phyloP scores from a whole-genome alignment of 2,329 filamentous ascomycete species.

The Knufia fluminis region DNA sequence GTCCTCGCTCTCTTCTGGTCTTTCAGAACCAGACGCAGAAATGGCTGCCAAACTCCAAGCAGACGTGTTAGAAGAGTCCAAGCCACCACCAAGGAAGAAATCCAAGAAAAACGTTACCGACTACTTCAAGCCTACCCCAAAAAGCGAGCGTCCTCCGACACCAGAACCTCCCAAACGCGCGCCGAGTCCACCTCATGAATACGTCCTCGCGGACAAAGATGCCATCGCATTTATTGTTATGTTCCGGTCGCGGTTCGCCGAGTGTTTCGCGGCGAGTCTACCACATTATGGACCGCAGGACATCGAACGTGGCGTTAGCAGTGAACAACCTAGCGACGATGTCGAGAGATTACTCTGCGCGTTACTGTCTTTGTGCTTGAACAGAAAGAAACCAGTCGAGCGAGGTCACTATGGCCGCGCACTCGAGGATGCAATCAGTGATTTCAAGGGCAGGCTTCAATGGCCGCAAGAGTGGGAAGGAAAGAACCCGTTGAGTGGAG shows the following conservation, averaged over 20 bases:
- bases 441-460: constrained; percentile 75
- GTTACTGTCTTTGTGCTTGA: constrained; percentile 75
- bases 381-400: constrained; percentile 98
- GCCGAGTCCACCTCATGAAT: constrained; percentile 83
- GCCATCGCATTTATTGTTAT: constrained; percentile 98
- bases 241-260: constrained; percentile 89
- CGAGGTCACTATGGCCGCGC: constrained; percentile 87
- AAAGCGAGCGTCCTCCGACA: constrained; percentile 38
- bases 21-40: constrained; percentile 50
- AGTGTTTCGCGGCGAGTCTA: constrained; percentile 78
- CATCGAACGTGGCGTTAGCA: constrained; percentile 75
- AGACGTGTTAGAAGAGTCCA: constrained; percentile 21
- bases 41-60: constrained; percentile 28
- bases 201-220: constrained; percentile 78
- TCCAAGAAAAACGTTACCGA: constrained; percentile 33
- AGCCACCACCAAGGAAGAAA: constrained; percentile 15
- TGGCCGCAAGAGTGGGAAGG: constrained; percentile 80
- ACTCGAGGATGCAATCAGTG: constrained; percentile 80
- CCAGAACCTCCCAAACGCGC: constrained; percentile 68
- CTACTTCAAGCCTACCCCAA: constrained; percentile 37
- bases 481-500: constrained; percentile 72
- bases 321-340: constrained; percentile 68
- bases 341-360: constrained; percentile 85
- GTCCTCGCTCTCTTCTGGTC: constrained; percentile 50
- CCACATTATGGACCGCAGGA: constrained; percentile 91